phyloP scores from a whole-genome alignment of 1,284 basidiomycete genomes.

The Schizophyllum amplum region DNA sequence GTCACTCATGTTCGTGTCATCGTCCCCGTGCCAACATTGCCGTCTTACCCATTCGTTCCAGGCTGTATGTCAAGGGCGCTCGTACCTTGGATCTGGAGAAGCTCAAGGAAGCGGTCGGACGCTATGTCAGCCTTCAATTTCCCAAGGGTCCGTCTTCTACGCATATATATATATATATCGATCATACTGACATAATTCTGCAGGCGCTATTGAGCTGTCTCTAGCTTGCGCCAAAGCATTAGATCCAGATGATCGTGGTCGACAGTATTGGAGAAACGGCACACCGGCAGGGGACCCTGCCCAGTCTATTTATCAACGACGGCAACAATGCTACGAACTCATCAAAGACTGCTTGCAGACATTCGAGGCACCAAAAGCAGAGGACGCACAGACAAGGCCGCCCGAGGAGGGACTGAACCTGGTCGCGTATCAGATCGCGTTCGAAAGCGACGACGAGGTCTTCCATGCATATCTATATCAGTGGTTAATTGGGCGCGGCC shows the following conservation, averaged over 20 bases:
- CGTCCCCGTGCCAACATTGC: neutral
- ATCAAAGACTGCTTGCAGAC: conserved; percentile 75
- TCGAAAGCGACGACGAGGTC: conserved; percentile 81
- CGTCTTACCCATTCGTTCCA: conserved; percentile 22
- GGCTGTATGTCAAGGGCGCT: conserved; percentile 84
- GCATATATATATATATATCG: neutral
- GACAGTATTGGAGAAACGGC: conserved; percentile 65
- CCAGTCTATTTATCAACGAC: conserved; percentile 47
- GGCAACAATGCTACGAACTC: conserved; percentile 75
- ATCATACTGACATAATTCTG: neutral
- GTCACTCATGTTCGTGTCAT: conserved; percentile 57
- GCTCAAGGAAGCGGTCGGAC: conserved; percentile 75
- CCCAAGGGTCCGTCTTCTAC: conserved; percentile 59
- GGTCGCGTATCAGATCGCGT: conserved; percentile 76
- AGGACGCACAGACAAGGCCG: conserved; percentile 18
- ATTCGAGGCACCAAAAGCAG: conserved; percentile 60
- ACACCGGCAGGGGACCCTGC: conserved; percentile 46
- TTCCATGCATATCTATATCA: conserved; percentile 95
- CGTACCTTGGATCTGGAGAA: conserved; percentile 80
- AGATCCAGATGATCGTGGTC: conserved; percentile 73
- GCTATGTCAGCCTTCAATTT: conserved; percentile 81
- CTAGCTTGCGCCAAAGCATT: conserved; percentile 76
- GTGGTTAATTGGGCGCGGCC: conserved; percentile 76
- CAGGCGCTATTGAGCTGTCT: conserved; percentile 83
- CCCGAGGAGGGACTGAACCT: conserved; percentile 34